Evolutionary conservation across 2,329 filamentous ascomycete genomes (phyloP).

Genomic region (Colletotrichum tropicicola): DNA sequence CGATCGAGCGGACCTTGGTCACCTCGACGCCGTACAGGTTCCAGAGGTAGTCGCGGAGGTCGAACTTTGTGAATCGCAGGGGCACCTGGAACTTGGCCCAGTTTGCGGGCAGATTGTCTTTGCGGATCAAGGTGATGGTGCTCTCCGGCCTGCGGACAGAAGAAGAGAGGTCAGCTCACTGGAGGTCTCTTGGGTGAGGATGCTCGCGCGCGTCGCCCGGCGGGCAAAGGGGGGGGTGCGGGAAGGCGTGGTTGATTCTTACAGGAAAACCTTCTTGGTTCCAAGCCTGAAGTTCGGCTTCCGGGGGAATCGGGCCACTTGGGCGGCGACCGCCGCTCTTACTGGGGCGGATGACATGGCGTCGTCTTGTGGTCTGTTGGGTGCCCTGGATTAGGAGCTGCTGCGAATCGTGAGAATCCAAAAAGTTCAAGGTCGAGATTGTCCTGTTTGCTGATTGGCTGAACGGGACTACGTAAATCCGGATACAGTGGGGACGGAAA

Average conservation of each 20-base stretch:
- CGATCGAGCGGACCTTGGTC: conserved; percentile 78
- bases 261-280: conserved; percentile 66
- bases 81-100: conserved; percentile 93
- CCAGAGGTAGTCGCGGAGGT: conserved; percentile 93
- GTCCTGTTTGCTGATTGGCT: conserved; percentile 20
- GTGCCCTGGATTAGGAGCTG: neutral
- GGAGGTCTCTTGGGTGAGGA: neutral
- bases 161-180: neutral
- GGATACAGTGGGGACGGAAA: neutral
- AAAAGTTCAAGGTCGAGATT: conserved; percentile 17
- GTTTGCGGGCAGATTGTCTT: conserved; percentile 75
- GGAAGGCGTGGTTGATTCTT: conserved; percentile 34
- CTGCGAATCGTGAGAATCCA: conserved; percentile 16
- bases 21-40: conserved; percentile 83
- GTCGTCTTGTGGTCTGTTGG: conserved; percentile 20
- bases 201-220: neutral
- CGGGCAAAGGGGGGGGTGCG: neutral
- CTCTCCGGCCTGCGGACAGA: conserved; percentile 76
- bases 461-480: conserved; percentile 20
- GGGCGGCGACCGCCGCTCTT: conserved; percentile 44
- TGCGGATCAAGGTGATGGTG: conserved; percentile 79
- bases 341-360: conserved; percentile 51
- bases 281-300: conserved; percentile 58
- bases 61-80: conserved; percentile 93
- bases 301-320: conserved; percentile 41